phyloP scores from a whole-genome alignment of 139 green algal genomes.

The Picocystis salinarum region DNA sequence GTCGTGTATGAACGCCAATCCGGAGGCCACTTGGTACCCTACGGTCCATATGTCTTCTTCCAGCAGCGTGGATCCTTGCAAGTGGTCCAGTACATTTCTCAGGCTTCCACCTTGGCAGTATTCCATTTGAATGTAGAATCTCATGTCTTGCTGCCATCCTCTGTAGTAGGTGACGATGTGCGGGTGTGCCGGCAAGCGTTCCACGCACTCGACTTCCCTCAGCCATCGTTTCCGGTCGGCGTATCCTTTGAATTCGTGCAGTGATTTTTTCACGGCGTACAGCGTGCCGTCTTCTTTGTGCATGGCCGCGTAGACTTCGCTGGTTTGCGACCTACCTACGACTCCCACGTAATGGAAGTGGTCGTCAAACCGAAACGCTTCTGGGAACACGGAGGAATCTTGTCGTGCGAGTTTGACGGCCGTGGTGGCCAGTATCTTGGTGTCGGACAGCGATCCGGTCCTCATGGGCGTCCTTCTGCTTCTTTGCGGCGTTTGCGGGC shows the following conservation, averaged over 20 bases:
- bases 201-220: conserved; percentile 44
- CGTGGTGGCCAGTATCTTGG: conserved; percentile 36
- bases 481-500: background rate
- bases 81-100: conserved; percentile 30
- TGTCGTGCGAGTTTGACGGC: conserved; percentile 22
- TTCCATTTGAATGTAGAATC: conserved; percentile 54
- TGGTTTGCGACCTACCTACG: conserved; percentile 31
- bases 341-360: conserved; percentile 49
- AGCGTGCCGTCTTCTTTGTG: conserved; percentile 21
- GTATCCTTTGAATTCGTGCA: conserved; percentile 10
- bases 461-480: conserved; percentile 1
- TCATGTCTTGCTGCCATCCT: conserved; percentile 51
- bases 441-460: conserved; percentile 20
- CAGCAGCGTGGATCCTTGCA: conserved; percentile 22
- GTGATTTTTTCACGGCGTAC: conserved; percentile 31
- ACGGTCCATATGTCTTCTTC: conserved; percentile 19
- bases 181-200: conserved; percentile 29
- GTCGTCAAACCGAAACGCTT: conserved; percentile 40
- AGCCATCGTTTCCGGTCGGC: conserved; percentile 19
- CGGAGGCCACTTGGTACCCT: conserved; percentile 18
- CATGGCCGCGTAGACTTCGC: conserved; percentile 39
- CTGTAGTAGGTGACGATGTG: conserved; percentile 54
- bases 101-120: conserved; percentile 22
- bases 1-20: conserved; percentile 46
- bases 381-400: conserved; percentile 22